Percentiles rank a stretch among this genome's conserved stretches.
Conservation (phyloP, 2,329 filamentous ascomycete species). For the Domatiomyces catenatus region DNA sequence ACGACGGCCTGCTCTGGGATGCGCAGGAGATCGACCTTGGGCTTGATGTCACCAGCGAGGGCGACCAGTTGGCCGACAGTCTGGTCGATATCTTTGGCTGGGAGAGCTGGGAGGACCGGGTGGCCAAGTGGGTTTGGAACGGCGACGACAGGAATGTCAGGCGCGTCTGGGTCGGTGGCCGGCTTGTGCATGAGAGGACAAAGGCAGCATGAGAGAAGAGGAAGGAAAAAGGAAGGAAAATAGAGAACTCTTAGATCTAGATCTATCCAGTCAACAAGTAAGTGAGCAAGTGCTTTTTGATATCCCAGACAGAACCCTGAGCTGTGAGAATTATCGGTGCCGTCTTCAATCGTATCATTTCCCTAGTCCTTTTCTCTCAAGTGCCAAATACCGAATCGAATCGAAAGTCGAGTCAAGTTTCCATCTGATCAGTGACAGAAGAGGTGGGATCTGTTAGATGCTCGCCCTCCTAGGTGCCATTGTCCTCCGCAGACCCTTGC, state of each 20-base stretch:
- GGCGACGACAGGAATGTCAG: conserved; percentile 85
- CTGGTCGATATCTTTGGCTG: conserved; percentile 81
- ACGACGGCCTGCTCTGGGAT: conserved; percentile 79
- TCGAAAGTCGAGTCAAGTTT: too few species aligned
- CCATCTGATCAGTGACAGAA: too few species aligned
- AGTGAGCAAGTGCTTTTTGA: too few species aligned
- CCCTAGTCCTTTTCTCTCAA: too few species aligned
- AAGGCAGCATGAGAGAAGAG: not conserved
- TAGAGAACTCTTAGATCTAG: too few species aligned
- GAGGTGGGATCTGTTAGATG: conserved; percentile 45
- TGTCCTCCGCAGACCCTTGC: conserved; percentile 59
- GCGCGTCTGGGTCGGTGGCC: conserved; percentile 76
- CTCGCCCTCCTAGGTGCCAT: conserved; percentile 68
- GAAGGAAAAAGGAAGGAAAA: too few species aligned
- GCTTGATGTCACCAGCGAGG: conserved; percentile 22
- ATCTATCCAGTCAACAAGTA: too few species aligned
- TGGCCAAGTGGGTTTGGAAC: conserved; percentile 89
- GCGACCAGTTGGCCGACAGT: conserved; percentile 30
- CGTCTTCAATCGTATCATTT: too few species aligned
- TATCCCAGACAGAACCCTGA: too few species aligned
- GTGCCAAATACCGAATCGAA: too few species aligned
- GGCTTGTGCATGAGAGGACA: conserved; percentile 52
- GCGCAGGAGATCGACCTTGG: conserved; percentile 64
- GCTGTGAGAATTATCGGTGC: too few species aligned
- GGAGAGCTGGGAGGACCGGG: conserved; percentile 71